Base-by-base conservation (phyloP, 1,139 yeast species). In the Candida sp. region DNA sequence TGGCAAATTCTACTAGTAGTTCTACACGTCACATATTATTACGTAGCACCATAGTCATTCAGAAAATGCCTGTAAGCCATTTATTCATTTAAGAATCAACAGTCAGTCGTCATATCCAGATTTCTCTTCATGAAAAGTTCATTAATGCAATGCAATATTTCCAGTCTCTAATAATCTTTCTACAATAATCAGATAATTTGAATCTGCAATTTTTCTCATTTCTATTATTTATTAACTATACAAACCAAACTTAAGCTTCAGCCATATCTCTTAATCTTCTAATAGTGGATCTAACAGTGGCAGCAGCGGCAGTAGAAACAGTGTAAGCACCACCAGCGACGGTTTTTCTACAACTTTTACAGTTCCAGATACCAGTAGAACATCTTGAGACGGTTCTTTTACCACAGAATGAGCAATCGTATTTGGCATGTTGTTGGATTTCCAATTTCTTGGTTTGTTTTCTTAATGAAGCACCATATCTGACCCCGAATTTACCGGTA, bases 251-350 rank as follows among this genome's bases (percentile, higher is more conserved):
- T 68, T 90, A 95, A 73, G 96, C 99, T 81, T 95, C 99, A 79
- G 96, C 97, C 83, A 95, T 77, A 73, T 95, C 99, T 86, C 99
- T 90, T 81, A 95, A 88, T 87, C 99, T 96, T 84, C 99, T 93
- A 82, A 95, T 93, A 77, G 99, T 93, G 59, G 99, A 91, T 87
- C 99, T 91, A 76, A 91, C 98, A 65, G 99, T 95, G 77, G 97
- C 96, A 70, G 99, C 99, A 73, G 99, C 98, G 70, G 98, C 95
- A 65, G 98, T 91, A 70, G 96, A 86, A 60, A 93, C 93, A 67
- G 97, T 84, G 93, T 95, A 95, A 78, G 99, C 99, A 84, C 99
- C 99, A 75, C 99, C 99, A 65, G 99, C 99, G 70, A 93, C 89
- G 63, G 96, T 87, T 86, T 89, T 93, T 68, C 77, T 79, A 81